Evolutionary conservation across 2,329 filamentous ascomycete genomes (phyloP).

Genomic region (Colletotrichum neosansevieriae): DNA sequence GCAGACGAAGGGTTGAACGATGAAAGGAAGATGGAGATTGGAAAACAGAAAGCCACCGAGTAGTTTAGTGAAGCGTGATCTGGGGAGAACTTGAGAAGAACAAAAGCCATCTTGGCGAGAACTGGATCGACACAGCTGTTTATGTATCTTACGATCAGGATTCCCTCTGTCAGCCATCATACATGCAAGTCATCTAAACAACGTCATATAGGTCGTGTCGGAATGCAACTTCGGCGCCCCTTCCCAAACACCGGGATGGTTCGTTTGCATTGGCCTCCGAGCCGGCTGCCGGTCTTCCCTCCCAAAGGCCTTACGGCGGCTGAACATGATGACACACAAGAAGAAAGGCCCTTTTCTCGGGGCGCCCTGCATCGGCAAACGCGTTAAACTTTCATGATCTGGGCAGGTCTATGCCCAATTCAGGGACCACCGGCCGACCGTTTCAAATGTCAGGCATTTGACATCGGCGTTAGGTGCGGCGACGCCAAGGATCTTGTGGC

Average conservation of each 20-base stretch:
- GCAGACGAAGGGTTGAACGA: neutral
- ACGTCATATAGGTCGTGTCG: conserved; percentile 23
- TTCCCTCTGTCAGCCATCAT: neutral
- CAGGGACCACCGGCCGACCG: conserved; percentile 15
- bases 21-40: neutral
- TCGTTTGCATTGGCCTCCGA: conserved; percentile 19
- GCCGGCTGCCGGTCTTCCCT: neutral
- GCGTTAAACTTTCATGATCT: conserved; percentile 14
- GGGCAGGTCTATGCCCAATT: conserved; percentile 18
- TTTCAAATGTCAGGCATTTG: conserved; percentile 37
- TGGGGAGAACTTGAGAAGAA: neutral
- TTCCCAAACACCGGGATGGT: conserved; percentile 2
- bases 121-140: conserved; percentile 31
- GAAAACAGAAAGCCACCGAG: conserved; percentile 7
- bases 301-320: conserved; percentile 21
- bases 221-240: conserved; percentile 22
- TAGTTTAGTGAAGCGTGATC: neutral
- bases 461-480: conserved; percentile 27
- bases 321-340: neutral
- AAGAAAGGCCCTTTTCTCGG: neutral
- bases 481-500: conserved; percentile 24
- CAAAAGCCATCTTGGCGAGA: conserved; percentile 2
- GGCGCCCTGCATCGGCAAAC: conserved; percentile 5
- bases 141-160: conserved; percentile 33
- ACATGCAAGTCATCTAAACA: conserved; percentile 32